Conservation (phyloP, 352 stramenopile genomes). For the Saprolegnia diclina region DNA sequence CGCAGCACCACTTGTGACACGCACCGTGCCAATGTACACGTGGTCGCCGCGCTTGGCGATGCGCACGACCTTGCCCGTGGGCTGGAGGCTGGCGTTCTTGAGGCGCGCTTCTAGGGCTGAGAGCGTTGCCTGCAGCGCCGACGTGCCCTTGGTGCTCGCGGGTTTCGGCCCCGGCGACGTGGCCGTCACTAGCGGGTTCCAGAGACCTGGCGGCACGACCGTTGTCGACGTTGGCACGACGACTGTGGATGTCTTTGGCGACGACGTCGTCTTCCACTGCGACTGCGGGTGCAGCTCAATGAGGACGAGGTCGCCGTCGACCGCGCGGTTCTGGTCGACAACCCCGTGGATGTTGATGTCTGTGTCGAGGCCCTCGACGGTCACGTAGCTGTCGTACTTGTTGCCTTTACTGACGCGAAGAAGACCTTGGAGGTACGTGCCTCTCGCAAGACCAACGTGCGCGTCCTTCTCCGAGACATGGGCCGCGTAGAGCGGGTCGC, state of each 20-base stretch:
- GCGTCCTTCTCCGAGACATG: conserved; percentile 8
- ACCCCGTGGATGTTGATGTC: conserved; percentile 72
- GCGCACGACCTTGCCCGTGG: conserved; percentile 62
- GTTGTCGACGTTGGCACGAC: neutral
- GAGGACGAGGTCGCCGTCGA: conserved; percentile 77
- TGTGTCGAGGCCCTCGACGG: conserved; percentile 61
- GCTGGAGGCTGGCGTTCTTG: conserved; percentile 35
- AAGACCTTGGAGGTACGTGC: conserved; percentile 46
- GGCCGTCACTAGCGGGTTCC: conserved; percentile 19
- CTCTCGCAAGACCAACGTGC: conserved; percentile 27
- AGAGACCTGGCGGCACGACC: neutral
- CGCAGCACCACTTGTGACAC: conserved; percentile 50
- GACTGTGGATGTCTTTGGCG: neutral
- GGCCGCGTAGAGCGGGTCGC: neutral
- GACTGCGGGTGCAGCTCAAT: conserved; percentile 47
- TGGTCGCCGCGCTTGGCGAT: conserved; percentile 52
- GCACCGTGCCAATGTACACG: conserved; percentile 54
- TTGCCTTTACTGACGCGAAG: conserved; percentile 73
- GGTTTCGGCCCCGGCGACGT: neutral
- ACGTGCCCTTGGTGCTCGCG: conserved; percentile 28
- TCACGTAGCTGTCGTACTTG: conserved; percentile 68
- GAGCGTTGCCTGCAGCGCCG: conserved; percentile 32
- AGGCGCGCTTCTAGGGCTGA: conserved; percentile 34
- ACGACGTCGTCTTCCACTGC: conserved; percentile 33
- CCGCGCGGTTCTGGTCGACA: conserved; percentile 60